Conservation (phyloP, 768 basidiomycete species). For the Tricholoma saponaceum region DNA sequence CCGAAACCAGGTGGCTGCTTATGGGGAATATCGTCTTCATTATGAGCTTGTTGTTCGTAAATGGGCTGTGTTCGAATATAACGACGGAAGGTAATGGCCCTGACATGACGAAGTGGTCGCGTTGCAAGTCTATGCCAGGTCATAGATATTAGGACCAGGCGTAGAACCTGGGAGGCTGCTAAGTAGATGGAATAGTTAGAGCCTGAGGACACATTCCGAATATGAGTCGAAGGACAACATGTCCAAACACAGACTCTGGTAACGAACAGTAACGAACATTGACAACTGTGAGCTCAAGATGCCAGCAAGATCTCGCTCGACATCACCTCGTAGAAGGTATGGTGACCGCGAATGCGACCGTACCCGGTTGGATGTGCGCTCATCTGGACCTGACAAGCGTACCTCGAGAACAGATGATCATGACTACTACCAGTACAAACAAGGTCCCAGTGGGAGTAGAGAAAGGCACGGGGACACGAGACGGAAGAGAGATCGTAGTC, state of each 20-base stretch:
- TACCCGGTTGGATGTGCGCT: conserved; percentile 29
- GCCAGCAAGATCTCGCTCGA: conserved; percentile 42
- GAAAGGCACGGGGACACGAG: conserved; percentile 18
- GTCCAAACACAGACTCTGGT: neutral
- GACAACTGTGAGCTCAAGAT: neutral
- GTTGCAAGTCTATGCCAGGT: conserved; percentile 13
- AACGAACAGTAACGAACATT: neutral
- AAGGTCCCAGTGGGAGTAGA: conserved; percentile 26
- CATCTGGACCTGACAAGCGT: conserved; percentile 29
- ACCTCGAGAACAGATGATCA: conserved; percentile 27
- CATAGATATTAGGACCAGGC: conserved; percentile 7
- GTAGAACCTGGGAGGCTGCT: neutral
- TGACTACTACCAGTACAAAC: conserved; percentile 24
- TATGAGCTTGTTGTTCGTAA: conserved; percentile 34
- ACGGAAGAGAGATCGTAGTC: conserved; percentile 30
- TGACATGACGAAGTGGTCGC: conserved; percentile 19
- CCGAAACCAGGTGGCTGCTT: conserved; percentile 43
- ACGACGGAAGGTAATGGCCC: conserved; percentile 27
- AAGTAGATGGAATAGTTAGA: neutral
- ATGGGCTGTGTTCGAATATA: conserved; percentile 56
- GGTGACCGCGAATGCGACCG: conserved; percentile 34
- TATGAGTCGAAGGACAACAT: neutral
- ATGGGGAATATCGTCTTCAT: conserved; percentile 27
- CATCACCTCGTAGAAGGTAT: conserved; percentile 38
- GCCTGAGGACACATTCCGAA: neutral